Conservation (phyloP, 768 basidiomycete species). For the Boletus bicolor region DNA sequence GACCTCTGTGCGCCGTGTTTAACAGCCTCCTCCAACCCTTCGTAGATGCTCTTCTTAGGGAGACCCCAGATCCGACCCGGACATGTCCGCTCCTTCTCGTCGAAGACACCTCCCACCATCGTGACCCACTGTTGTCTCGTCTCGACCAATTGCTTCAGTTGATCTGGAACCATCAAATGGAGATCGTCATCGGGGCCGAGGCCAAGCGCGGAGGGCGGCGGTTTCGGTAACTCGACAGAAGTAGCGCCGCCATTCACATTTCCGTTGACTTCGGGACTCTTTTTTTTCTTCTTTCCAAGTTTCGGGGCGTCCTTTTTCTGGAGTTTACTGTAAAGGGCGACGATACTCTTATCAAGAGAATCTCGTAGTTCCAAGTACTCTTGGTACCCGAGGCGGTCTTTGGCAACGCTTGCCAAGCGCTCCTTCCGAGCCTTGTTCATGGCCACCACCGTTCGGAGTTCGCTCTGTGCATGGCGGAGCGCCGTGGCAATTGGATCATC, state of each 20-base stretch:
- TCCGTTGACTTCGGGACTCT: constrained; percentile 37
- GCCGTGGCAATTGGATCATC: constrained; percentile 94
- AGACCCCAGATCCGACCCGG: constrained; percentile 79
- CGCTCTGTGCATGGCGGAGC: constrained; percentile 81
- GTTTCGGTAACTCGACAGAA: constrained; percentile 42
- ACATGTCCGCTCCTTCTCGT: constrained; percentile 59
- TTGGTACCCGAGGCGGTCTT: constrained; percentile 85
- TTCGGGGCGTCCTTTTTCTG: constrained; percentile 81
- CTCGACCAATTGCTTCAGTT: constrained; percentile 67
- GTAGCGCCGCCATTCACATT: constrained; percentile 32
- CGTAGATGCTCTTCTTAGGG: constrained; percentile 70
- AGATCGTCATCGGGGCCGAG: constrained; percentile 67
- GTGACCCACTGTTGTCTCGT: constrained; percentile 80
- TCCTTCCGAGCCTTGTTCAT: constrained; percentile 82
- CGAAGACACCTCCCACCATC: constrained; percentile 70
- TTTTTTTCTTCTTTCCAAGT: constrained; percentile 72
- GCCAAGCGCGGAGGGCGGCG: constrained; percentile 70
- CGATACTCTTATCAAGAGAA: constrained; percentile 82
- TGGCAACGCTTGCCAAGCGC: constrained; percentile 71
- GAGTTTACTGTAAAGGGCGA: constrained; percentile 68
- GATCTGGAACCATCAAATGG: constrained; percentile 58
- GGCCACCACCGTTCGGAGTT: constrained; percentile 71
- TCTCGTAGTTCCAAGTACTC: constrained; percentile 88
- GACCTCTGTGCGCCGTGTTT: constrained; percentile 33
- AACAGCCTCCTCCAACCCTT: constrained; percentile 69